Base-by-base conservation (phyloP, 2,329 filamentous ascomycete genomes). In the Phyllosticta paracitricarpa region DNA sequence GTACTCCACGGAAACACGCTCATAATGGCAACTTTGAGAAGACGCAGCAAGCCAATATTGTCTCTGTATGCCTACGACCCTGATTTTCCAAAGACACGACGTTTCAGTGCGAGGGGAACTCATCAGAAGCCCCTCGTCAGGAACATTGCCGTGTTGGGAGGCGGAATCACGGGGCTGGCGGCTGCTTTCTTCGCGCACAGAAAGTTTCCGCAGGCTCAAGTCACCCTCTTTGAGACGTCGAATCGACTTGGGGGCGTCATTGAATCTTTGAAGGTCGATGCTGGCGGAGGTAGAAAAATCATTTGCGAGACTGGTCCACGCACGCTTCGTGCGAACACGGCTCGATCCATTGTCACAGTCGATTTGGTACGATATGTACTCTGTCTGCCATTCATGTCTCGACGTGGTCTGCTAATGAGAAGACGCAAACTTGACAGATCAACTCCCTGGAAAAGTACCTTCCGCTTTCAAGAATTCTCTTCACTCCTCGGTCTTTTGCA, bases 171-270 rank as follows among this genome's bases (percentile, higher is more conserved):
- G 12, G 57, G 51, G 22, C 19, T 58, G 8, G 33, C 57, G n/a
- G 48, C 57, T 33, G 51, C 57, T 1, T 58, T 33, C n/a, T 58
- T 53, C 12, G 57, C 57, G 24, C 22, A 51, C 48, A 25, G n/a
- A 19, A 28, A 51, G n/a, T 58, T 58, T 22, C 57, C 51, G 17
- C 40, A 35, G n/a, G 57, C 57, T 10, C 52, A 19, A 51, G 35
- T 58, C 25, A 33, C 57, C 57, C 48, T 58, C 30, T 58, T 53
- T 14, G 57, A 58, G 30, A 17, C 24, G 7, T 33, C 57, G 7
- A 26, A 52, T 12, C 56, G 57, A 7, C 40, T 58, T 24, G 57
- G 57, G 19, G 57, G 57, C 57, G 48, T 58, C 26, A 58, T 58
- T 17, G 57, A 51, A 0, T 53, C 57, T 51, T 19, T 58, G 26